Evolutionary conservation across 257 asterid genomes (phyloP).

Genomic region (Ocimum tenuiflorum): DNA sequence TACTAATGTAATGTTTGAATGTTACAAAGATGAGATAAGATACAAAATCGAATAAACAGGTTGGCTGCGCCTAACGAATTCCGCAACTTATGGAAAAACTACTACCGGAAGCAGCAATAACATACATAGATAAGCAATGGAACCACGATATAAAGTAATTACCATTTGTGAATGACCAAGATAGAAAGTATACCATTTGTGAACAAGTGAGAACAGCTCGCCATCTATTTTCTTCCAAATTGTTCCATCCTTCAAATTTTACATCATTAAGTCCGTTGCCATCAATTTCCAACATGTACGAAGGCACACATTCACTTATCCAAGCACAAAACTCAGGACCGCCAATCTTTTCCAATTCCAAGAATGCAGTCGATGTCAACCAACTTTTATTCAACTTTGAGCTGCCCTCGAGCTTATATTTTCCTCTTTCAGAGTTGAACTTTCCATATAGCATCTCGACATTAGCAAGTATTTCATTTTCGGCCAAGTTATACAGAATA

Average conservation of each 20-base stretch:
- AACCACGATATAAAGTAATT: constrained; percentile 12
- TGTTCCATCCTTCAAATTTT: constrained; percentile 65
- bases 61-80: too few relatives aligned
- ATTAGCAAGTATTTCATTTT: constrained; percentile 55
- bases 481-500: constrained; percentile 44
- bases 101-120: not conserved
- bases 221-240: constrained; percentile 37
- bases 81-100: not conserved
- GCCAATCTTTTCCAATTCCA: constrained; percentile 63
- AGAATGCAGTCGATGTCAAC: constrained; percentile 47
- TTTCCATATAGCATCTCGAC: constrained; percentile 39
- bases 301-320: constrained; percentile 67
- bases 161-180: constrained; percentile 71
- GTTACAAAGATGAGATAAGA: too few relatives aligned
- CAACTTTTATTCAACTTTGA: constrained; percentile 36
- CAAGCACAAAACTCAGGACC: constrained; percentile 75
- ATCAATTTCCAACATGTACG: constrained; percentile 60
- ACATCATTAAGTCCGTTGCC: constrained; percentile 37
- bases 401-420: constrained; percentile 28
- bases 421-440: constrained; percentile 44
- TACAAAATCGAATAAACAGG: too few relatives aligned
- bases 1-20: too few relatives aligned
- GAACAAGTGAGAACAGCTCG: constrained; percentile 72
- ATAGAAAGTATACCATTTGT: constrained; percentile 56
- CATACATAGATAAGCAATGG: constrained; percentile 1